phyloP scores from a whole-genome alignment of 352 stramenopile genomes.

The Thraustotheca clavata region DNA sequence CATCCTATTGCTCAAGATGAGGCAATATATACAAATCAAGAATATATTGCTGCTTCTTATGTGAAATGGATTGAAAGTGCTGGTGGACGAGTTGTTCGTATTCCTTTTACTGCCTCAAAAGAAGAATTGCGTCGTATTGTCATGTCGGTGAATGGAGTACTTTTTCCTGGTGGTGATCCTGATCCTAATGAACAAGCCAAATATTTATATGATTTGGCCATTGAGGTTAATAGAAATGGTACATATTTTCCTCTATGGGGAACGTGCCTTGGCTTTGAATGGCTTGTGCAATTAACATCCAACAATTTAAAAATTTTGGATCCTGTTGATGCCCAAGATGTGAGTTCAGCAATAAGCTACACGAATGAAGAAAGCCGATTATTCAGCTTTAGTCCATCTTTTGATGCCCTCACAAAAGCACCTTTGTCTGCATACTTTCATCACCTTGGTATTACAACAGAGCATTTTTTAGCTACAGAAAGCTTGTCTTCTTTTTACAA shows the following conservation, averaged over 20 bases:
- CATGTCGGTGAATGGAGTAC: constrained; percentile 53
- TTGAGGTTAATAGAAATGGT: constrained; percentile 60
- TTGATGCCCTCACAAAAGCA: constrained; percentile 41
- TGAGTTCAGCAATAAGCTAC: constrained; percentile 73
- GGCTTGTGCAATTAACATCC: constrained; percentile 58
- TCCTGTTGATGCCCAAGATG: constrained; percentile 67
- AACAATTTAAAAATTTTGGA: constrained; percentile 38
- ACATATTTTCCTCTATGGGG: constrained; percentile 65
- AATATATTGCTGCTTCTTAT: constrained; percentile 72
- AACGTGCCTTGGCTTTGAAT: constrained; percentile 75
- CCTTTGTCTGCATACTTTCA: constrained; percentile 77
- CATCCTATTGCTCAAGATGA: constrained; percentile 5
- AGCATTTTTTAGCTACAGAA: constrained; percentile 36
- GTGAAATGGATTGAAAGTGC: constrained; percentile 77
- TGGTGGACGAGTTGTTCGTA: constrained; percentile 57
- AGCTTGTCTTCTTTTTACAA: constrained; percentile 52
- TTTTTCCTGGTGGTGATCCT: constrained; percentile 55
- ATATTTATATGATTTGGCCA: constrained; percentile 41
- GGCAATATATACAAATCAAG: constrained; percentile 17
- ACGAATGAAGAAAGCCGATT: constrained; percentile 40
- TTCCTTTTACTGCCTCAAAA: constrained; percentile 58
- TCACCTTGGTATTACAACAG: constrained; percentile 44
- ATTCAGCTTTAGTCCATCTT: constrained; percentile 34
- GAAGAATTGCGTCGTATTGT: constrained; percentile 47
- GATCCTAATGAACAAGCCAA: constrained; percentile 48